Conservation (phyloP, 139 green algal genomes). For the Chlamydomonas urium region DNA sequence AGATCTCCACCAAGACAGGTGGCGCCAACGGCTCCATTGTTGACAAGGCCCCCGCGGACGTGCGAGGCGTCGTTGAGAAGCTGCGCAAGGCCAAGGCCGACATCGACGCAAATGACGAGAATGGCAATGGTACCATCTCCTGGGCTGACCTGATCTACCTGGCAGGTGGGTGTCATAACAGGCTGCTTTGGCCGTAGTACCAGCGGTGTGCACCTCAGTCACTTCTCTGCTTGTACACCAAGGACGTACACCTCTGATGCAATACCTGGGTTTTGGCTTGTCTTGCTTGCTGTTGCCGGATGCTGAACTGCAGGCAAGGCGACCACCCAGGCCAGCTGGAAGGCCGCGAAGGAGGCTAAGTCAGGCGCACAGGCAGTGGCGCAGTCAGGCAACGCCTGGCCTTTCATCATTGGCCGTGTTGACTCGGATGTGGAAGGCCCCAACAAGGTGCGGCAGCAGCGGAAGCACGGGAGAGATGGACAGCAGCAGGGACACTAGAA, state of each 20-base stretch:
- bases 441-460: slow-evolving; percentile 7
- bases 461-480: too few relatives aligned
- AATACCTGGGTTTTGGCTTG: background rate
- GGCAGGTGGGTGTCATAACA: background rate
- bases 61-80: slow-evolving; percentile 55
- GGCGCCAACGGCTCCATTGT: slow-evolving; percentile 75
- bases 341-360: slow-evolving; percentile 36
- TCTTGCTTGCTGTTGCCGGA: background rate
- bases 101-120: slow-evolving; percentile 46
- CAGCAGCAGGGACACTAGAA: too few relatives aligned
- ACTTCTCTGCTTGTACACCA: too few relatives aligned
- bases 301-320: slow-evolving; percentile 25
- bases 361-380: too few relatives aligned
- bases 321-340: slow-evolving; percentile 33
- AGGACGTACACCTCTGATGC: too few relatives aligned
- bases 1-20: slow-evolving; percentile 60
- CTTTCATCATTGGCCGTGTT: background rate
- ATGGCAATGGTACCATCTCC: slow-evolving; percentile 52
- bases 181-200: background rate
- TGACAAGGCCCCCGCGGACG: slow-evolving; percentile 28
- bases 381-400: background rate
- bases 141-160: slow-evolving; percentile 61
- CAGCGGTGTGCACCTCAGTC: slow-evolving; percentile 14
- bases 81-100: slow-evolving; percentile 54
- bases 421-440: background rate